phyloP scores from a whole-genome alignment of 345 rosid genomes.

The Linum trigynum region DNA sequence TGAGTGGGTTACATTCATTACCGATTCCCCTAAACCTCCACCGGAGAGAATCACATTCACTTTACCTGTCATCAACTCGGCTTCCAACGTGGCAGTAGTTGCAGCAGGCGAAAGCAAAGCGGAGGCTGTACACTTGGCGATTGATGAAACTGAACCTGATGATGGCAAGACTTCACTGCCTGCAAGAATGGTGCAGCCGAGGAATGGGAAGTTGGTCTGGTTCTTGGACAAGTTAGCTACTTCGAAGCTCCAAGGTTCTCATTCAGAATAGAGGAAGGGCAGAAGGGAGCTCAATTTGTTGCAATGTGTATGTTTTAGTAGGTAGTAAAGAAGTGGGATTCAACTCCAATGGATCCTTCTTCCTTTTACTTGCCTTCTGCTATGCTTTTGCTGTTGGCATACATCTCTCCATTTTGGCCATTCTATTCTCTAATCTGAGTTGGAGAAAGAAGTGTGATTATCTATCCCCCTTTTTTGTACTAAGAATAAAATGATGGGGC shows the following conservation, averaged over 20 bases:
- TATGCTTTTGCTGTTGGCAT: constrained; percentile 10
- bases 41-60: constrained; percentile 93
- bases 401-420: constrained; percentile 25
- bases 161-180: constrained; percentile 35
- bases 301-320: constrained; percentile 23
- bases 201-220: constrained; percentile 63
- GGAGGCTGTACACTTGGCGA: constrained; percentile 52
- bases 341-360: constrained; percentile 12
- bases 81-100: constrained; percentile 61
- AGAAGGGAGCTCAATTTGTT: not conserved
- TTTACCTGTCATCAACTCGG: constrained; percentile 80
- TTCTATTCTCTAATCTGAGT: constrained; percentile 14
- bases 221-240: constrained; percentile 79
- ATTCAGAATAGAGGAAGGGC: not conserved
- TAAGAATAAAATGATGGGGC: constrained; percentile 26
- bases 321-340: constrained; percentile 22
- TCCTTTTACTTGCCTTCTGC: not conserved
- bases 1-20: constrained; percentile 69
- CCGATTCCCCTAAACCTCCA: constrained; percentile 73
- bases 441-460: constrained; percentile 25
- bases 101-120: constrained; percentile 75
- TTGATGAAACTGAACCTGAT: constrained; percentile 35
- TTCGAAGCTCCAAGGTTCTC: constrained; percentile 43
- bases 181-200: constrained; percentile 59
- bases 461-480: constrained; percentile 17